Evolutionary conservation across 192 early-diverging fungal genomes (phyloP), one percentile per base, ranked within the genome.

Genomic region (Cladochytrium replicatum): DNA sequence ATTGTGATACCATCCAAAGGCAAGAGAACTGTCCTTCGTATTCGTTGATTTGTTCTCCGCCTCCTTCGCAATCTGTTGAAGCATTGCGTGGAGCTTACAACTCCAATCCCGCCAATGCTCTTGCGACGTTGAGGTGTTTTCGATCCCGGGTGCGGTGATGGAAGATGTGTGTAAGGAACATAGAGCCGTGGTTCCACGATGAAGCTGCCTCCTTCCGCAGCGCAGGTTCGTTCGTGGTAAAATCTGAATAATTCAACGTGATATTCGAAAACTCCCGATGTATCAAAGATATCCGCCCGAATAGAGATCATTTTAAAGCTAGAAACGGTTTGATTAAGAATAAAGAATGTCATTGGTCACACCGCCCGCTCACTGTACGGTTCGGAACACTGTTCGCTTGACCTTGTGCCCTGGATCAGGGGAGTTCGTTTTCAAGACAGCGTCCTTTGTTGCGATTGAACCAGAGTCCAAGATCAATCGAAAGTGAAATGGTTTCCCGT

Each of bases 1-100:
- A 93, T 75, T 40, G 80, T 86, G 5, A 99, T 76, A 2, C 81
- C 93, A 53, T 97, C 91, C 40, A 97, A 64, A 8, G 93, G 84
- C 50, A 95, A 55, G 4, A 81, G 61, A 0, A 45, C 26, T 11
- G 23, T 43, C 25, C n/a, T 54, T 43, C 8, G 39, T 21, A 3
- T 59, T 32, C 9, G 46, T 52, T 30, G 48, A 57, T 9, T 51
- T 29, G 11, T 54, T 29, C 9, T 6, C 9, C 4, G 40, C 19
- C 2, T 43, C 3, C 11, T 30, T 39, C 9, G 9, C 9, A 44
- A 19, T 9, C 13, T 44, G 9, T 44, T 19, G 32, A 19, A 13
- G n/a, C 13, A 2, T 21, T 22, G 46, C 46, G 54, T 29, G 9
- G 29, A 0, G 40, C 34, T 13, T 29, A 44, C 1, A 61, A 37